These are phyloP conservation scores for Neonectria neomacrospora DNA, from an alignment of 2,329 filamentous ascomycete genomes.

Conservation along the genomic window DNA sequence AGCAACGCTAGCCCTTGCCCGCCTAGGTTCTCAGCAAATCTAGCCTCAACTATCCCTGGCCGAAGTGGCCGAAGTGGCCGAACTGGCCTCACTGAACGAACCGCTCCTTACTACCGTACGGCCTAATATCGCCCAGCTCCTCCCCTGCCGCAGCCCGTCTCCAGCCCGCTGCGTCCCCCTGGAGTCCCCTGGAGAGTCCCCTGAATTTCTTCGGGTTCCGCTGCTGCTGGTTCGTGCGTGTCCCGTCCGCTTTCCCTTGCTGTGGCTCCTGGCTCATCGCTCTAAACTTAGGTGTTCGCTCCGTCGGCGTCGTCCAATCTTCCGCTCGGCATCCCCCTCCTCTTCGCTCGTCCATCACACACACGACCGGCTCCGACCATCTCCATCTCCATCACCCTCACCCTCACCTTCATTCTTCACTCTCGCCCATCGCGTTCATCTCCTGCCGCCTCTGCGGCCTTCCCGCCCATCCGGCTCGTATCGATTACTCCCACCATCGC, in stretches of 20 bases:
- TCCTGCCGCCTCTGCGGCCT: conserved; percentile 13
- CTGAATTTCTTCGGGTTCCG: conserved; percentile 33
- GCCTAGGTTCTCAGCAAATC: background rate
- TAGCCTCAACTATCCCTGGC: conserved; percentile 16
- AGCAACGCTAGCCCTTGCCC: conserved; percentile 12
- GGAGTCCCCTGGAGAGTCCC: conserved; percentile 30
- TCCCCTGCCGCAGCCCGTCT: conserved; percentile 26
- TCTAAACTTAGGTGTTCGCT: conserved; percentile 29
- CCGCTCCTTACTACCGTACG: conserved; percentile 8
- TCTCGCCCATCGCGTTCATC: conserved; percentile 22
- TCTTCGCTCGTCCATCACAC: conserved; percentile 32
- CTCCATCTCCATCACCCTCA: conserved; percentile 18
- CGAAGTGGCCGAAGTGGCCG: conserved; percentile 18
- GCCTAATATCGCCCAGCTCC: conserved; percentile 12
- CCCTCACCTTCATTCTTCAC: conserved; percentile 29
- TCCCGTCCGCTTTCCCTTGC: conserved; percentile 33
- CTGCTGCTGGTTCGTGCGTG: conserved; percentile 40
- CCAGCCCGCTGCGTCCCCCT: conserved; percentile 30
- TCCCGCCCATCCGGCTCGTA: conserved; percentile 37
- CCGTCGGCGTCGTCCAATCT: conserved; percentile 40
- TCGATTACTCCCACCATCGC: conserved; percentile 23
- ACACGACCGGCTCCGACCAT: conserved; percentile 24
- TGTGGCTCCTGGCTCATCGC: conserved; percentile 27
- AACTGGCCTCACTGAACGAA: conserved; percentile 23
- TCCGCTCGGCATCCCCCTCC: conserved; percentile 39